Evolutionary conservation across 805 yeast species (phyloP), one percentile per base, ranked within the genome.

Genomic region (Monosporozyma aquatica): DNA sequence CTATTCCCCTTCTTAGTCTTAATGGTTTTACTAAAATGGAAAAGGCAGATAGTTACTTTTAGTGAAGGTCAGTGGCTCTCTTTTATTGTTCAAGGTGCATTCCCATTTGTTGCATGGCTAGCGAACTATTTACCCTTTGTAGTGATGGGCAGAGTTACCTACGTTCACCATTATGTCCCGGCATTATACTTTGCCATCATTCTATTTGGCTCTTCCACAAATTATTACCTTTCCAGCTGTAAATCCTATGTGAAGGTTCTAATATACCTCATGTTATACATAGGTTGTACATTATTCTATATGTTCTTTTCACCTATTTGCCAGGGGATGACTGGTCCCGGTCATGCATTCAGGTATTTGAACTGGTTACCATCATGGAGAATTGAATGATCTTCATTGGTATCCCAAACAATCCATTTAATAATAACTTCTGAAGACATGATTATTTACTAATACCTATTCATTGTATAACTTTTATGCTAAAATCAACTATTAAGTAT

Each of bases 91-190:
- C 83, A 84, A 30, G 95, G 95, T 42, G 56, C 83, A 26, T 77
- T 84, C 53, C 96, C 97, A 21, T 82, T 89, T 67, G 57, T 85
- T 33, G 95, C 95, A 9, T 90, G 97, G 97, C 71, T 78, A 34
- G 70, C 87, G 55, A 97, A 90, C 65, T 90, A 71, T 64, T 58
- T 84, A 55, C 97, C 98, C 26, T 90, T 90, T 65, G 76, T 82
- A 25, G 65, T 87, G 46, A 90, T 90, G 98, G 87, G 94, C 10
- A 83, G 98, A 70, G 97, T 92, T 44, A 87, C 95, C 2, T 90
- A 92, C 61, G 92, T 90, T 26, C 98, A 90, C 66, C 98, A 90
- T 63, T 90, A 90, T 64, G 76, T 87, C 51, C 98, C 98, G 11
- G 95, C 97, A 1, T 72, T 89, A 49, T 90, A 84, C 66, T 90